Conservation (phyloP, 2,329 filamentous ascomycete genomes). For the Exutisphaerella laricina region DNA sequence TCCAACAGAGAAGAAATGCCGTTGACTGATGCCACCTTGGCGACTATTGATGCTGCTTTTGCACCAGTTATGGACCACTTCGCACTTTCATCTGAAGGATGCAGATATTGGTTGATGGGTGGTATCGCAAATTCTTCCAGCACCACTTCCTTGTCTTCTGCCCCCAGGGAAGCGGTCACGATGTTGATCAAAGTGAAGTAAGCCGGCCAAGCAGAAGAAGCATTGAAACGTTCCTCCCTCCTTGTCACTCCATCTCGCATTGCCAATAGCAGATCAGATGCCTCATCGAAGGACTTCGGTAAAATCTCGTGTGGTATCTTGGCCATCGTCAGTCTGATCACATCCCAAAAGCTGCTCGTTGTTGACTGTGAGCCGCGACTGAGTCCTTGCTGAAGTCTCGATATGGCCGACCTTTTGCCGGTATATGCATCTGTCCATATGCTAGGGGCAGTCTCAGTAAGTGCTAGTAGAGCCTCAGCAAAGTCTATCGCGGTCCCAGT, state of each 20-base stretch:
- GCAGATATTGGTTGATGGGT: conserved; percentile 50
- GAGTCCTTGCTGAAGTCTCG: conserved; percentile 64
- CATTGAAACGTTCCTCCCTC: conserved; percentile 68
- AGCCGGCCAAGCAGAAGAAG: conserved; percentile 64
- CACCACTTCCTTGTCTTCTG: conserved; percentile 45
- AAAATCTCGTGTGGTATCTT: conserved; percentile 53
- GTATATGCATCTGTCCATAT: conserved; percentile 67
- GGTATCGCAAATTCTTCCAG: conserved; percentile 47
- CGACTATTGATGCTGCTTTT: conserved; percentile 41
- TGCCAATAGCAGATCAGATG: conserved; percentile 58
- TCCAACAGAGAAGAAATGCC: conserved; percentile 39
- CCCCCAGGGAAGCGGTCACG: conserved; percentile 26
- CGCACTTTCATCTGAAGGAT: conserved; percentile 39
- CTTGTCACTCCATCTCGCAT: conserved; percentile 65
- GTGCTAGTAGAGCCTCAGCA: conserved; percentile 57
- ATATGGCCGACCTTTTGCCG: conserved; percentile 52
- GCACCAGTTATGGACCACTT: conserved; percentile 49
- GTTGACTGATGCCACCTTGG: conserved; percentile 24
- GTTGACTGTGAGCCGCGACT: conserved; percentile 81
- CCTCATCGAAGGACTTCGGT: conserved; percentile 48
- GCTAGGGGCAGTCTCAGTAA: conserved; percentile 61
- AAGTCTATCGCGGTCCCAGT: conserved; percentile 67
- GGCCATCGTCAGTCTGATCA: conserved; percentile 57
- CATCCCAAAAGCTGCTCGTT: conserved; percentile 65
- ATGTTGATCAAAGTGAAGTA: conserved; percentile 61